A percentile compares a stretch with the other conserved stretches of the same genome.
Evolutionary conservation across 108 stramenopile species (phyloP).

Genomic region (Skeletonema costatum): DNA sequence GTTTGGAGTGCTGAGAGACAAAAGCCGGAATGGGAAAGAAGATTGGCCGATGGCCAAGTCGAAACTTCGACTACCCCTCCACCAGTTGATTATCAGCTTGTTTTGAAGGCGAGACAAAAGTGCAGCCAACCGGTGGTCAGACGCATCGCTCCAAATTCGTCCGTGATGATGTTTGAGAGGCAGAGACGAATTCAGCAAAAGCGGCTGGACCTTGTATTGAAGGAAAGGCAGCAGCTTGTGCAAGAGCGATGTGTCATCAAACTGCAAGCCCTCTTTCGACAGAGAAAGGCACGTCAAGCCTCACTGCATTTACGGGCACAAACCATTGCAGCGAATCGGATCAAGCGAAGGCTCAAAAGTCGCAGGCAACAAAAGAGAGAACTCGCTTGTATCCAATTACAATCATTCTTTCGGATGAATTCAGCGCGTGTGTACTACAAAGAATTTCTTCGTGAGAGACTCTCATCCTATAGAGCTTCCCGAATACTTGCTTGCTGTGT

Average conservation of each 20-base stretch:
- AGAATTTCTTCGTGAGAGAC: conserved; percentile 18
- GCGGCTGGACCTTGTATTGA: conserved; percentile 11
- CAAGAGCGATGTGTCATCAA: conserved; percentile 26
- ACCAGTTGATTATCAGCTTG: conserved; percentile 31
- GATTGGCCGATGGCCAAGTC: conserved; percentile 3
- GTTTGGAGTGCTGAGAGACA: conserved; percentile 27
- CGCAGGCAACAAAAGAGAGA: conserved; percentile 14
- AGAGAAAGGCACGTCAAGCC: conserved; percentile 20
- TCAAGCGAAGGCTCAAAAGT: conserved; percentile 35
- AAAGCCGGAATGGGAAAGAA: conserved; percentile 17
- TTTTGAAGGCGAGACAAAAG: conserved; percentile 40
- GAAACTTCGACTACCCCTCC: conserved; percentile 32
- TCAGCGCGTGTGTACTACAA: conserved; percentile 8
- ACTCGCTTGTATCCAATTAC: conserved; percentile 14
- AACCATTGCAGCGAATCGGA: conserved; percentile 25
- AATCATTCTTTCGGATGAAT: conserved; percentile 34
- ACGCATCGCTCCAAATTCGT: conserved; percentile 23
- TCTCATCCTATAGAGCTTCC: conserved; percentile 36
- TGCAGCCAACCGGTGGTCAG: conserved; percentile 1
- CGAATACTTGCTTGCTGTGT: conserved; percentile 12
- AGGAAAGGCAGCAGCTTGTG: conserved; percentile 11
- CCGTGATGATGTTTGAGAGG: conserved; percentile 14
- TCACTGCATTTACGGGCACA: conserved; percentile 6
- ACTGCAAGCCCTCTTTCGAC: conserved; percentile 34
- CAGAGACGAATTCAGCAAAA: conserved; percentile 17